Base-by-base conservation (phyloP, 1,284 basidiomycete genomes). In the Ceratobasidium sp. region DNA sequence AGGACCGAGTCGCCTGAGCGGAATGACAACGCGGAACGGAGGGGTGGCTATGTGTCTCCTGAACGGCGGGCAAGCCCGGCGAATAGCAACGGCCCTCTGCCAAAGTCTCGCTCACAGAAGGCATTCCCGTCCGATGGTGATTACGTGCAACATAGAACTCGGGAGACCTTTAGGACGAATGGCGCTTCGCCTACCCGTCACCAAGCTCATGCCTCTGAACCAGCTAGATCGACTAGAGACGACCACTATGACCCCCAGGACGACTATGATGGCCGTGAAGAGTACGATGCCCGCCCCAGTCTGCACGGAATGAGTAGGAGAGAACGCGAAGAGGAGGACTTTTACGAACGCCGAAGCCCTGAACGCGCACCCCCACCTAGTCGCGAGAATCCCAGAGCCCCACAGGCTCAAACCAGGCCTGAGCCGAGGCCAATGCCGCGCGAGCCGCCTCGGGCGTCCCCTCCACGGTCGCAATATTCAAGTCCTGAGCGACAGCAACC, bases 111-210 rank as follows among this genome's bases (percentile, higher is more conserved):
- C 9, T 73, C 69, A 7, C 69, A 73, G 47, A 31, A 57, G n/a
- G 48, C 56, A 11, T 62, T 73, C 57, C 69, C 69, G 24, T 62
- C 69, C 9, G 69, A 73, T 24, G 69, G 69, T 24, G 69, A 73
- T 31, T 73, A 73, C n/a, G 57, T 62, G 9, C 57, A 73, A 24
- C 69, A 73, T 15, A 60, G 69, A n/a, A 36, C 47, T 17, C 53
- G 44, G 22, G 67, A 71, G 19, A 31, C 67, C 3, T 73, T 62
- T 33, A 62, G 56, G 45, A 15, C 29, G 22, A 73, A 73, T 27
- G 69, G 69, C n/a, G 17, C 57, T 36, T 66, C 64, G n/a, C 64
- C 64, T 8, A 53, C 56, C 29, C 69, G 69, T 17, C 69, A 73
- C 33, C 69, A 59, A 41, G 56, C 53, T 6, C 57, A 73, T 33